Percentiles rank a stretch among this genome's conserved stretches.
Conservation (phyloP, 2,329 filamentous ascomycete genomes). For the Phaeoacremonium minimum region DNA sequence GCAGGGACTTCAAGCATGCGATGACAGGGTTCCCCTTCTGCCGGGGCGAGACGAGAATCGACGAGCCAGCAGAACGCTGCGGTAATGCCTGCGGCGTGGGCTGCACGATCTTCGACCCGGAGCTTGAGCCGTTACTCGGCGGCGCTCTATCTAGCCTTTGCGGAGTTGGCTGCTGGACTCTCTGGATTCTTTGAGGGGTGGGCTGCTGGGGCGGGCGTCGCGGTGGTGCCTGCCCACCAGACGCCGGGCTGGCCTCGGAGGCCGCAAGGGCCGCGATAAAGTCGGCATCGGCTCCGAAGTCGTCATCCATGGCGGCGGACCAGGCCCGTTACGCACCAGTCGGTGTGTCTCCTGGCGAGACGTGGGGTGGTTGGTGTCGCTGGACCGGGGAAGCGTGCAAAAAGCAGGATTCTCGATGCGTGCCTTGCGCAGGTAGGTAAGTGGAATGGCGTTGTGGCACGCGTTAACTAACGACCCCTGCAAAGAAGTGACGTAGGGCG, state of each 20-base stretch:
- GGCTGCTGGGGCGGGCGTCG: conserved; percentile 30
- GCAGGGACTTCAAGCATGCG: conserved; percentile 71
- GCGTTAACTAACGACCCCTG: too few species aligned
- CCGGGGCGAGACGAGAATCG: conserved; percentile 83
- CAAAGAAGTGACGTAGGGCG: too few species aligned
- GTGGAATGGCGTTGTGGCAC: too few species aligned
- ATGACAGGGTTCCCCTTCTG: conserved; percentile 95
- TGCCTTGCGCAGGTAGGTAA: too few species aligned
- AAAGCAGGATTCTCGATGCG: too few species aligned
- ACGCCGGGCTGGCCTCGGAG: conserved; percentile 26
- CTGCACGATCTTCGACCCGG: conserved; percentile 64
- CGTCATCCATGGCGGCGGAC: conserved; percentile 38
- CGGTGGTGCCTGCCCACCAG: conserved; percentile 9
- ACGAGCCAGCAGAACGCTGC: conserved; percentile 59
- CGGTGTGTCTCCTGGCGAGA: too few species aligned
- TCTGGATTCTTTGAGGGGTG: conserved; percentile 35
- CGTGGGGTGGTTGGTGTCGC: too few species aligned
- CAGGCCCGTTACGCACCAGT: background rate
- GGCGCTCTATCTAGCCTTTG: conserved; percentile 51
- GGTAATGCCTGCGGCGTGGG: conserved; percentile 84
- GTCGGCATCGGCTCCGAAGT: conserved; percentile 54
- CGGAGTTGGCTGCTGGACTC: conserved; percentile 43
- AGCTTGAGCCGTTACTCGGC: conserved; percentile 25
- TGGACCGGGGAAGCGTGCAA: too few species aligned
- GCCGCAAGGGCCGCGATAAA: conserved; percentile 52